Percentiles rank a stretch among this genome's conserved stretches.
phyloP scores from a whole-genome alignment of 305 asterid species.

The Fraxinus latifolia region DNA sequence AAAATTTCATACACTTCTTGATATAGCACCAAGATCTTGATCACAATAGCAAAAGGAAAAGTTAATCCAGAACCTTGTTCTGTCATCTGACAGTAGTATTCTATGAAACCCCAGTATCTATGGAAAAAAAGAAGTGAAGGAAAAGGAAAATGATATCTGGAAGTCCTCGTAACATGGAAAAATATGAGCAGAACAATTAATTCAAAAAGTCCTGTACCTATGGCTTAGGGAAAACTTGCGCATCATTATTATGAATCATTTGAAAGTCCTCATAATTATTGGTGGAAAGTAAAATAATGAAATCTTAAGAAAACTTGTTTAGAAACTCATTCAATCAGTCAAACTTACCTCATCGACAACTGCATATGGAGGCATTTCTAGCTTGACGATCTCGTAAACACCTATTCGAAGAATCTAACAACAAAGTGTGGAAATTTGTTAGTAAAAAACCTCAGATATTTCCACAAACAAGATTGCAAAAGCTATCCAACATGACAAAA shows the following conservation, averaged over 20 bases:
- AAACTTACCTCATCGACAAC: constrained; percentile 83
- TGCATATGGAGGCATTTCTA: constrained; percentile 91
- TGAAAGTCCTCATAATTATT: neutral
- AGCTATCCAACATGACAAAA: neutral
- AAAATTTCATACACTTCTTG: neutral
- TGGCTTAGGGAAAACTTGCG: neutral
- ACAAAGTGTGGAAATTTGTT: constrained; percentile 15
- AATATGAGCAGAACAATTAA: neutral
- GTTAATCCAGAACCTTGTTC: neutral
- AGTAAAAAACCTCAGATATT: neutral
- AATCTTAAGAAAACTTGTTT: constrained; percentile 3
- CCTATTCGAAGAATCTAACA: constrained; percentile 87
- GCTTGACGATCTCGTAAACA: constrained; percentile 77
- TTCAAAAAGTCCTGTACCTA: neutral
- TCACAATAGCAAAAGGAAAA: neutral
- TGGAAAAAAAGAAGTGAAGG: neutral
- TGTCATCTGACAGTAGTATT: neutral
- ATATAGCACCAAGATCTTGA: neutral
- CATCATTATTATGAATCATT: neutral
- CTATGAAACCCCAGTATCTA: neutral
- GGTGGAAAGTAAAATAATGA: neutral
- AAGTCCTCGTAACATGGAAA: neutral
- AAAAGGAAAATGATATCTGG: neutral
- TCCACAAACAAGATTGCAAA: neutral
- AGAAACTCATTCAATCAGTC: constrained; percentile 8